These are phyloP conservation scores for Pelargonium fulgidum DNA, from an alignment of 441 rosid species.

Conservation along the genomic window DNA sequence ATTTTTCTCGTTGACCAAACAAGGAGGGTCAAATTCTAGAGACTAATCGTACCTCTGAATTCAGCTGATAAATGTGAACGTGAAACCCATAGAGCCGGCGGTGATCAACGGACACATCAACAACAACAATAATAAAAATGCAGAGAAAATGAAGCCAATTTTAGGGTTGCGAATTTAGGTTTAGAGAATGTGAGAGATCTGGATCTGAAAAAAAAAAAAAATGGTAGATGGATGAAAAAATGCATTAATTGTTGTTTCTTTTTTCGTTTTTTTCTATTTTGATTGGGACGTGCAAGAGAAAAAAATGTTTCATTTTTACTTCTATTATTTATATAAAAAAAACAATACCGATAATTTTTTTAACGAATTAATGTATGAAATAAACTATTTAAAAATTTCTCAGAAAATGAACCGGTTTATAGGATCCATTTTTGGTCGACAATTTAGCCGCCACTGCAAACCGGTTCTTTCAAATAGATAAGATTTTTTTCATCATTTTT, in stretches of 20 bases:
- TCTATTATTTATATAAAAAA: no score
- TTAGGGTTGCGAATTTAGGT: neutral
- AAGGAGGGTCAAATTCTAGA: neutral
- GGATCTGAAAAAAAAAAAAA: no score
- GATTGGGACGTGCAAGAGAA: no score
- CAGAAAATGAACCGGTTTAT: neutral
- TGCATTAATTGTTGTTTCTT: neutral
- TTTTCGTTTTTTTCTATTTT: no score
- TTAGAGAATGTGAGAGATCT: no score
- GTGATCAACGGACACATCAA: neutral
- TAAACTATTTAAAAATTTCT: no score
- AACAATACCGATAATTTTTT: no score
- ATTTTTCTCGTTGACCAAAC: slow-evolving; percentile 8
- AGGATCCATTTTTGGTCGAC: neutral
- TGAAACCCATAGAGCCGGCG: slow-evolving; percentile 6
- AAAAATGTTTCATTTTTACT: no score
- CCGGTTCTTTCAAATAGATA: slow-evolving; percentile 1
- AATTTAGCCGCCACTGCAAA: neutral
- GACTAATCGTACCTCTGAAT: slow-evolving; percentile 2
- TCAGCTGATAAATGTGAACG: neutral
- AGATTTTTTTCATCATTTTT: neutral
- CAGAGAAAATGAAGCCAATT: neutral
- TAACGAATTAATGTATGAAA: no score
- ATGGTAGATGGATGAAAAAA: neutral
- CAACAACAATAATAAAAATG: neutral